These are phyloP conservation scores for Yarrowia divulgata DNA, from an alignment of 805 yeast genomes.

Conservation along the genomic window DNA sequence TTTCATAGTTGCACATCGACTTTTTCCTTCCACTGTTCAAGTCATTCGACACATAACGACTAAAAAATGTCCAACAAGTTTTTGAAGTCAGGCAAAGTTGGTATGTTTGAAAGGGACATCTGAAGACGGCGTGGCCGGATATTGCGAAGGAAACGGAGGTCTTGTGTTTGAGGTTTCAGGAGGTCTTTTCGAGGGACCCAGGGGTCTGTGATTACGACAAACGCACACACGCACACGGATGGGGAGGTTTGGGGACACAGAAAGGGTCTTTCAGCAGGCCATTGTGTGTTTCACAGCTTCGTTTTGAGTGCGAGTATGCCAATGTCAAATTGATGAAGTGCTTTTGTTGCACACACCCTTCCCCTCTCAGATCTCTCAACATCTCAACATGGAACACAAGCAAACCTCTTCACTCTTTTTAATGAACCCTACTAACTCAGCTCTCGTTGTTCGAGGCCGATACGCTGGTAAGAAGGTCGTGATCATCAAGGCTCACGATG, in stretches of 20 bases:
- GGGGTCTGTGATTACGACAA: background rate
- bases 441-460: constrained; percentile 99
- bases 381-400: background rate
- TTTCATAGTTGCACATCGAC: constrained; percentile 35
- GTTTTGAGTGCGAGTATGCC: background rate
- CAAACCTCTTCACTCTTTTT: background rate
- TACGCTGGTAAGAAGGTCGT: constrained; percentile 99
- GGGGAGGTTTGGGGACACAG: background rate
- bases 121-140: constrained; percentile 21
- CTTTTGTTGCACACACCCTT: background rate
- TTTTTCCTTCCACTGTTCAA: constrained; percentile 36
- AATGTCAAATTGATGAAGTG: background rate
- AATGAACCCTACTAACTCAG: constrained; percentile 52
- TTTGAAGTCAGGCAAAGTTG: constrained; percentile 99
- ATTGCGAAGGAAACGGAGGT: constrained; percentile 9
- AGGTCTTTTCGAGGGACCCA: background rate
- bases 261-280: background rate
- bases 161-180: constrained; percentile 1
- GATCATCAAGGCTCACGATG: constrained; percentile 97
- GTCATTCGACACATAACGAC: constrained; percentile 39
- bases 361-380: background rate
- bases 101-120: constrained; percentile 59
- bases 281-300: background rate
- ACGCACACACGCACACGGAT: background rate
- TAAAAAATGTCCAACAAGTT: constrained; percentile 62